Evolutionary conservation across 75 land plant species (phyloP).

Genomic region (Cunninghamia lanceolata): DNA sequence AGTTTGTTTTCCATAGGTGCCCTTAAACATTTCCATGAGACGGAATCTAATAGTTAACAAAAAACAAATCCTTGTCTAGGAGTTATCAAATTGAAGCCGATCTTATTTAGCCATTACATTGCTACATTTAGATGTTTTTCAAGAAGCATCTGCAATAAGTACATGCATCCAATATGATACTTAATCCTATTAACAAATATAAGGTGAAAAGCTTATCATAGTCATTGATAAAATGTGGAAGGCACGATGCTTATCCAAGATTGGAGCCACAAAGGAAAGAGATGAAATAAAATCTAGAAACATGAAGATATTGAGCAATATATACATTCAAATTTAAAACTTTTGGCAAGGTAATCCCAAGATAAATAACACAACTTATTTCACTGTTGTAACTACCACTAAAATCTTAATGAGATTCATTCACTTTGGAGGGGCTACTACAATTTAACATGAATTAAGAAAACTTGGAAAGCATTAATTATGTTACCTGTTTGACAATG

Average conservation of each 20-base stretch:
- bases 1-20: neutral
- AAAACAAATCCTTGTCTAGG: neutral
- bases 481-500: constrained; percentile 56
- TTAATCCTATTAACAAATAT: neutral
- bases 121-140: neutral
- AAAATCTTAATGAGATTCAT: neutral
- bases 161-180: neutral
- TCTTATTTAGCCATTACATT: neutral
- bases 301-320: neutral
- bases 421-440: neutral
- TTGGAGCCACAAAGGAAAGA: neutral
- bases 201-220: neutral
- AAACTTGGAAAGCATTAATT: neutral
- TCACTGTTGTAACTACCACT: neutral
- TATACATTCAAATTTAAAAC: neutral
- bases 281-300: neutral
- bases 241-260: neutral
- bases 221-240: neutral
- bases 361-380: neutral
- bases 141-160: neutral
- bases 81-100: neutral
- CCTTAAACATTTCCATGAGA: neutral
- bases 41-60: too few species aligned
- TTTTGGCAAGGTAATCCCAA: neutral
- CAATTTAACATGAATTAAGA: neutral